These are phyloP conservation scores for Rugosomyces carneus DNA, from an alignment of 1,284 basidiomycete genomes.

Conservation along the genomic window DNA sequence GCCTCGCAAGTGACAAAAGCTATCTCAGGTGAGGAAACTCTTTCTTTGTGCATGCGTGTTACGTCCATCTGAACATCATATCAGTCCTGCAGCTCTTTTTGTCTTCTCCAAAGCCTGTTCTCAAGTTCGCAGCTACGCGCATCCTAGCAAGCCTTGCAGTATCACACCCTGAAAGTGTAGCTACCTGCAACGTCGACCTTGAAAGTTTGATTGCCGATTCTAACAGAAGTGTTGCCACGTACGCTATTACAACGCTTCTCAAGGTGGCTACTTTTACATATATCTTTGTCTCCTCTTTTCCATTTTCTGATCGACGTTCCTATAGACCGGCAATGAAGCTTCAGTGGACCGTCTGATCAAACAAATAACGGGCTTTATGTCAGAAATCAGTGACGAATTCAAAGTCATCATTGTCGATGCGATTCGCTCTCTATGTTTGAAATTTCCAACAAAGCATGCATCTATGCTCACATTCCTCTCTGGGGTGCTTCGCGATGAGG, in stretches of 20 bases:
- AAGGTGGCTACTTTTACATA: constrained; percentile 59
- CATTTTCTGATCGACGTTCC: constrained; percentile 14
- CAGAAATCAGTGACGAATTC: constrained; percentile 99
- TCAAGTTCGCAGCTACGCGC: constrained; percentile 97
- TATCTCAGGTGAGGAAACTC: constrained; percentile 64
- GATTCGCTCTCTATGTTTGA: constrained; percentile 96
- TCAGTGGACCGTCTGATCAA: constrained; percentile 99
- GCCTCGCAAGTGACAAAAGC: constrained; percentile 78
- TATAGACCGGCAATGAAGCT: constrained; percentile 94
- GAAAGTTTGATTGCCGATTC: constrained; percentile 96
- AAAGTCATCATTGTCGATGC: constrained; percentile 99
- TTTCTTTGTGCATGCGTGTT: neutral
- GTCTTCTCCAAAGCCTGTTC: constrained; percentile 86
- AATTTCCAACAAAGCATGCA: constrained; percentile 96
- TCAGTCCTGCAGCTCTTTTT: constrained; percentile 89
- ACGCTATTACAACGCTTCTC: constrained; percentile 96
- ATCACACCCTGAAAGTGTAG: constrained; percentile 80
- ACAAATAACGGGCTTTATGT: constrained; percentile 98
- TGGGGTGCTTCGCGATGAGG: constrained; percentile 92
- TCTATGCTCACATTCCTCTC: constrained; percentile 94
- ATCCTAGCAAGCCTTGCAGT: constrained; percentile 87
- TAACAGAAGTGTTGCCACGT: constrained; percentile 96
- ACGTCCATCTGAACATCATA: constrained; percentile 7
- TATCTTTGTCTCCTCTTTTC: constrained; percentile 1
- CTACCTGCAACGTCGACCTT: constrained; percentile 94